Base-by-base conservation (phyloP, 108 stramenopile species). In the Cyclotella baltica region DNA sequence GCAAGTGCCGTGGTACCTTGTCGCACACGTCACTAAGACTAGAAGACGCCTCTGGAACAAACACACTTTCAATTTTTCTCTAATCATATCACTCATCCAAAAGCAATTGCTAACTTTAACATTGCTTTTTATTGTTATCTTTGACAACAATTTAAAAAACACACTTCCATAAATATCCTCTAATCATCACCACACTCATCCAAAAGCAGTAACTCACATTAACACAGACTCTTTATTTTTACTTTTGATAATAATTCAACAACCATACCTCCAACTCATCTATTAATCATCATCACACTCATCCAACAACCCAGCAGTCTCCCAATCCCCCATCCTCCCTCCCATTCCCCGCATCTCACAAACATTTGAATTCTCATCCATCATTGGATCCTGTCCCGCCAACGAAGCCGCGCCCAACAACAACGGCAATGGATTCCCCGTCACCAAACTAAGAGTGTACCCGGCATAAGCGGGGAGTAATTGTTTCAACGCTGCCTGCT, bases 361-460 rank as follows among this genome's bases (percentile, higher is more conserved):
- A 5, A 81, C 80, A 66, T 75, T 81, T 16, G 40, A 13, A 50
- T 73, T 81, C 35, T 81, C 80, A 29, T 81, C 80, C 61, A 35
- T 38, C 80, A 75, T 81, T 8, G 68, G 43, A 69, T 81, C 80
- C 15, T 50, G 30, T 0, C 67, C 52, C 47, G 57, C 55, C 47
- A 83, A 50, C 3, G 66, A 53, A 36, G 71, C 77, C 47, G 76
- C 81, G 0, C 85, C 85, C 1, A 83, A 67, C 53, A 88, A 59
- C 64, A 88, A 64, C 22, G 82, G 85, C 3, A 88, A 19, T 13
- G 85, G 78, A 68, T 88, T 83, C 0, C 74, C 83, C 22, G 86
- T 86, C 35, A 84, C 20, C 6, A 86, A 58, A 29, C 79, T 80
- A 0, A 73, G 15, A 2, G 82, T 75, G 62, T 83, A 84, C 1